These are phyloP conservation scores for Xylaria sp. DNA, from an alignment of 2,329 filamentous ascomycete species.

Conservation along the genomic window DNA sequence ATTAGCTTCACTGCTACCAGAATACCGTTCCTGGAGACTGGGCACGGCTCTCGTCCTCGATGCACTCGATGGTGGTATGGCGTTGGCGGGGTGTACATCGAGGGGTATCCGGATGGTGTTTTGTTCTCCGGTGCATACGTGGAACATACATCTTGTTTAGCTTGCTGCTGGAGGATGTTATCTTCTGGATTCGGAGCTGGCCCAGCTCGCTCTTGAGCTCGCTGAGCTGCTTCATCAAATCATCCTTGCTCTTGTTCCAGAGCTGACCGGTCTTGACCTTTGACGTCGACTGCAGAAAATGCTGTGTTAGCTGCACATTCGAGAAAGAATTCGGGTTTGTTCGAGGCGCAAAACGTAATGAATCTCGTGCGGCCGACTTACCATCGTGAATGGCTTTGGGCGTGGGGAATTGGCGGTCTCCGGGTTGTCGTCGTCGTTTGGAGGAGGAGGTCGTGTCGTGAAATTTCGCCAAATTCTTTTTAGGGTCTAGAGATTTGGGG, in stretches of 20 bases:
- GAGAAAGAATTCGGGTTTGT: constrained; percentile 7
- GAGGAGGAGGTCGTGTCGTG: constrained; percentile 47
- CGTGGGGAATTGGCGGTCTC: constrained; percentile 45
- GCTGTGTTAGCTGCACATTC: constrained; percentile 38
- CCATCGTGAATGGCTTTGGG: constrained; percentile 58
- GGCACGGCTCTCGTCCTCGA: not conserved
- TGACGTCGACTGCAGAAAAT: constrained; percentile 60
- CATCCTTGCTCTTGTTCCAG: constrained; percentile 99
- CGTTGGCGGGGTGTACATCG: constrained; percentile 34
- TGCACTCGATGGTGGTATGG: constrained; percentile 18
- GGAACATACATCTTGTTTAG: constrained; percentile 91
- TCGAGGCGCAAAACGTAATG: not conserved
- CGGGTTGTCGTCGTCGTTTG: constrained; percentile 40
- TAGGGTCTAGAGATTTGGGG: constrained; percentile 45
- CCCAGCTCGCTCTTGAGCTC: constrained; percentile 97
- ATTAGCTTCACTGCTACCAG: constrained; percentile 23
- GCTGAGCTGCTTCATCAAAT: constrained; percentile 92
- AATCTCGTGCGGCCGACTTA: constrained; percentile 51
- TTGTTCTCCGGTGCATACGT: constrained; percentile 54
- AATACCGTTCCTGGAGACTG: not conserved
- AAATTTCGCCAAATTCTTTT: constrained; percentile 49
- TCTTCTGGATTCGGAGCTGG: constrained; percentile 98
- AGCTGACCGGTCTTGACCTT: constrained; percentile 96
- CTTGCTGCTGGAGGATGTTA: constrained; percentile 93
- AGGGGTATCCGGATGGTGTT: constrained; percentile 27